These are phyloP conservation scores for Nannochloris sp. DNA, from an alignment of 139 green algal genomes.

Conservation along the genomic window DNA sequence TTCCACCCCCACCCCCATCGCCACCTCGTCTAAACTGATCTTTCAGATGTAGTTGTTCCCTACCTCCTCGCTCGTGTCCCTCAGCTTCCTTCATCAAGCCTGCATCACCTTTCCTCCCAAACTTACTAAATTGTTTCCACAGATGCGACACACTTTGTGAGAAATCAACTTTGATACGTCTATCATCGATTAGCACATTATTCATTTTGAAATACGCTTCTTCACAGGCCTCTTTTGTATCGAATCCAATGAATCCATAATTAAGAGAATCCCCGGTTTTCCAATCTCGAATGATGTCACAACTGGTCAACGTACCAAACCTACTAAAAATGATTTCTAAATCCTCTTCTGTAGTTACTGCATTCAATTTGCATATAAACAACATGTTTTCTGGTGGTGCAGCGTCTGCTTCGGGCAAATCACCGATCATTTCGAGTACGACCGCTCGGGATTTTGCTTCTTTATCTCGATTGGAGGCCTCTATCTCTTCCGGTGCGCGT, in stretches of 20 bases:
- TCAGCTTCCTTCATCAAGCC: slow-evolving; percentile 6
- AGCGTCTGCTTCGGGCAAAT: slow-evolving; percentile 85
- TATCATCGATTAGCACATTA: slow-evolving; percentile 98
- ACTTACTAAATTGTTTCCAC: slow-evolving; percentile 85
- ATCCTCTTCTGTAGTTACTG: slow-evolving; percentile 88
- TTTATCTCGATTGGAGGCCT: slow-evolving; percentile 55
- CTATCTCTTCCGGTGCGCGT: slow-evolving; percentile 67
- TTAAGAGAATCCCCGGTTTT: slow-evolving; percentile 94
- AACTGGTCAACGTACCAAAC: slow-evolving; percentile 88
- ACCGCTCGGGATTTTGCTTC: slow-evolving; percentile 86
- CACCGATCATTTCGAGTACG: slow-evolving; percentile 97
- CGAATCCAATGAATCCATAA: slow-evolving; percentile 91
- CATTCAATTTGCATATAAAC: slow-evolving; percentile 99
- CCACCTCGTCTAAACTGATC: background rate
- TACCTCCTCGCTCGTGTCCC: background rate
- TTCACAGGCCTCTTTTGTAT: slow-evolving; percentile 76
- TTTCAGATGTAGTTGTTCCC: background rate
- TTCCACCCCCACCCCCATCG: background rate
- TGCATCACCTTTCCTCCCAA: slow-evolving; percentile 32
- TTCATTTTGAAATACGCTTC: slow-evolving; percentile 99
- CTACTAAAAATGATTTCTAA: slow-evolving; percentile 97
- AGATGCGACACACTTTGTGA: slow-evolving; percentile 85
- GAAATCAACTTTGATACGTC: slow-evolving; percentile 77
- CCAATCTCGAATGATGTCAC: slow-evolving; percentile 92
- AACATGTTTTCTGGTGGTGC: slow-evolving; percentile 90